phyloP scores from a whole-genome alignment of 164 flowering plant species.

The Chimonanthus praecox region DNA sequence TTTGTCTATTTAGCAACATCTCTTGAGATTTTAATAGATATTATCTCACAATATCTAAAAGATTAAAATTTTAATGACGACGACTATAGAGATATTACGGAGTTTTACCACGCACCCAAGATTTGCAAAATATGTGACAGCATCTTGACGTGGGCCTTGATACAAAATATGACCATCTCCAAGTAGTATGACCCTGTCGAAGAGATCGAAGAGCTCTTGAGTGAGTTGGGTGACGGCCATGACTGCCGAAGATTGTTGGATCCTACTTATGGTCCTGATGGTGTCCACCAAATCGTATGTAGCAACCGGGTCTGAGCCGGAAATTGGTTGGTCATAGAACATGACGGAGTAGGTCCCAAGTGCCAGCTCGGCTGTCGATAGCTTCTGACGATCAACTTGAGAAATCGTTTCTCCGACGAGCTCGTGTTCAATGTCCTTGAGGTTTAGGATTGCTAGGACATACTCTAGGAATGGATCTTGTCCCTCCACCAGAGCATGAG shows the following conservation, averaged over 20 bases:
- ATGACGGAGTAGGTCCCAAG: conserved; percentile 27
- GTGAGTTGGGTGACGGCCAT: conserved; percentile 27
- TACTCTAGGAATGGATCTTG: conserved; percentile 32
- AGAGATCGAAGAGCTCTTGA: conserved; percentile 22
- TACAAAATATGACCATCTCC: conserved; percentile 21
- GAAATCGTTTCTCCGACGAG: conserved; percentile 25
- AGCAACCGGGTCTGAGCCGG: conserved; percentile 20
- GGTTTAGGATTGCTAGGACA: conserved; percentile 19
- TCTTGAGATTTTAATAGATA: neutral
- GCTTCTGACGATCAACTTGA: conserved; percentile 23
- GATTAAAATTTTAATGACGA: neutral
- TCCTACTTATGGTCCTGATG: conserved; percentile 23
- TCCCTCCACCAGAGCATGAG: conserved; percentile 34
- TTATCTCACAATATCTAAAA: neutral
- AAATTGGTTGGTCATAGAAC: conserved; percentile 30
- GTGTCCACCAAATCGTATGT: conserved; percentile 26
- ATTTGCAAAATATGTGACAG: conserved; percentile 20
- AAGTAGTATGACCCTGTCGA: conserved; percentile 23
- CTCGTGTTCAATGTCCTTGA: conserved; percentile 21
- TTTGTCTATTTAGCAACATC: neutral
- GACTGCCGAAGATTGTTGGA: conserved; percentile 28
- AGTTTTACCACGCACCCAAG: conserved; percentile 21
- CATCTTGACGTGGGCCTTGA: conserved; percentile 28
- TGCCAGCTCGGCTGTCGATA: conserved; percentile 28
- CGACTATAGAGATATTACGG: neutral